phyloP scores from a whole-genome alignment of 1,284 basidiomycete genomes.

The Puccinia triticina region DNA sequence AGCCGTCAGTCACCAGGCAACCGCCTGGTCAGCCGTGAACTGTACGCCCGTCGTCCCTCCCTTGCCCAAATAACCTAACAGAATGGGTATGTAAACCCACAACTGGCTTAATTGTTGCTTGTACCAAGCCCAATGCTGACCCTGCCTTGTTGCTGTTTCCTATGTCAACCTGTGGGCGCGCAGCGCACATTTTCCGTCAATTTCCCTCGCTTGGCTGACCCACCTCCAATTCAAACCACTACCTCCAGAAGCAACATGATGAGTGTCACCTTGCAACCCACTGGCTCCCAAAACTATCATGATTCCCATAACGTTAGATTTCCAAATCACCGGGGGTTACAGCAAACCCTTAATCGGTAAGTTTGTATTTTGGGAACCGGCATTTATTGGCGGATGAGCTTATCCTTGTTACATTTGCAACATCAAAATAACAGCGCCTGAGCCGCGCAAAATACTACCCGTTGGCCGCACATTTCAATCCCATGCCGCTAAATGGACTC shows the following conservation, averaged over 20 bases:
- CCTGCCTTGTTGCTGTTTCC: too few relatives aligned
- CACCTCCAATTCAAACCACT: not conserved
- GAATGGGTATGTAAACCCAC: too few relatives aligned
- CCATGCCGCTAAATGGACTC: constrained; percentile 34
- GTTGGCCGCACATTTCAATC: constrained; percentile 35
- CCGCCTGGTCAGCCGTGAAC: too few relatives aligned
- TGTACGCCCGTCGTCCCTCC: too few relatives aligned
- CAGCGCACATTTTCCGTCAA: too few relatives aligned
- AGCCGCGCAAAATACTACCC: constrained; percentile 11
- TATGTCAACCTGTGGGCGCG: too few relatives aligned
- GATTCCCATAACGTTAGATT: constrained; percentile 51
- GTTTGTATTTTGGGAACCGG: not conserved
- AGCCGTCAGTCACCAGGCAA: too few relatives aligned
- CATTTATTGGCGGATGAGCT: not conserved
- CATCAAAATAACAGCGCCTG: not conserved
- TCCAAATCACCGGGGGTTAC: constrained; percentile 29
- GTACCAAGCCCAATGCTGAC: too few relatives aligned
- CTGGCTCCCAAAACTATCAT: constrained; percentile 55
- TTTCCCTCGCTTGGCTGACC: too few relatives aligned
- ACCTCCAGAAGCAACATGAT: not conserved
- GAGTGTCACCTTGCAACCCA: not conserved
- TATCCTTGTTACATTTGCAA: not conserved
- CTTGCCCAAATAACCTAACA: too few relatives aligned
- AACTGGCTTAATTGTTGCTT: too few relatives aligned
- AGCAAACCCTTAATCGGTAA: constrained; percentile 28